phyloP scores from a whole-genome alignment of 129 eudicot species.

The Flaveria ramosissima region DNA sequence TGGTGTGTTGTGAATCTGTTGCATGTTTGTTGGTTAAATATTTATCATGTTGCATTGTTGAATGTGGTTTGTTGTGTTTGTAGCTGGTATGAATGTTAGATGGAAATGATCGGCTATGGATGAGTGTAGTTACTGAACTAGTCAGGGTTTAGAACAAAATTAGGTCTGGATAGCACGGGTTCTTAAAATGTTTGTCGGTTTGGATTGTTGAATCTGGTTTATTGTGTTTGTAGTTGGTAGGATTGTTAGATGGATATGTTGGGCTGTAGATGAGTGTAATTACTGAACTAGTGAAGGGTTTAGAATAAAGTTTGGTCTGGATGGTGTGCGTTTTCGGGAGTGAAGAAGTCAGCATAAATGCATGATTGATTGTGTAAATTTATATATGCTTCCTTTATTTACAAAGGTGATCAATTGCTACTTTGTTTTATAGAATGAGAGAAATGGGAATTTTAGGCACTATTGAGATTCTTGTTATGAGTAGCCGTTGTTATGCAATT shows the following conservation, averaged over 20 bases:
- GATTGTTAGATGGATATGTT: slow-evolving; percentile 4
- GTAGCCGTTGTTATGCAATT: background rate
- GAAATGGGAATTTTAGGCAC: background rate
- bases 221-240: background rate
- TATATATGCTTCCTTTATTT: background rate
- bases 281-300: slow-evolving; percentile 16
- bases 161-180: background rate
- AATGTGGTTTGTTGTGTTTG: background rate
- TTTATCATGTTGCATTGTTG: background rate
- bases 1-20: slow-evolving; percentile 23
- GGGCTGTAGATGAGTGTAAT: background rate
- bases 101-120: background rate
- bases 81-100: background rate
- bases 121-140: slow-evolving; percentile 7
- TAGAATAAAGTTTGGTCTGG: slow-evolving; percentile 13
- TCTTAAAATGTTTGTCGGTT: background rate
- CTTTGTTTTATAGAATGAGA: slow-evolving; percentile 5
- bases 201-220: slow-evolving; percentile 6
- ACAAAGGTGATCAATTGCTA: background rate
- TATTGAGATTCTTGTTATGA: background rate
- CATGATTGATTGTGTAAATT: background rate
- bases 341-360: slow-evolving; percentile 11
- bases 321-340: background rate
- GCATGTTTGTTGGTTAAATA: slow-evolving; percentile 8
- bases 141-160: slow-evolving; percentile 23